Evolutionary conservation across 306 rosid genomes (phyloP).

Genomic region (Potentilla sterilis): DNA sequence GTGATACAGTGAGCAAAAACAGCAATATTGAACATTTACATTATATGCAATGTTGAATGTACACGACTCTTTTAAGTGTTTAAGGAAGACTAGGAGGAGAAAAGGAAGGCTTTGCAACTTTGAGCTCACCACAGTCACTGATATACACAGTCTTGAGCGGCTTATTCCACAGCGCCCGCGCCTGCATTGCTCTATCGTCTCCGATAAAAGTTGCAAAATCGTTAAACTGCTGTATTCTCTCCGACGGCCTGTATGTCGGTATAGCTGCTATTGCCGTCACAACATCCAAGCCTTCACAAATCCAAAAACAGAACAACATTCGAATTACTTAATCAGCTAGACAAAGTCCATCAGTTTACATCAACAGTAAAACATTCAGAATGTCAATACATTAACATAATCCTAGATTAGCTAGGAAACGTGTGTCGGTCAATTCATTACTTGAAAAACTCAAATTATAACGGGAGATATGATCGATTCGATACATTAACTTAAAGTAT

Average conservation of each 20-base stretch:
- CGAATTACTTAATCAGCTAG: not conserved
- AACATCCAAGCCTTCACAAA: slow-evolving; percentile 71
- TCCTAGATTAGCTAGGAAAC: not conserved
- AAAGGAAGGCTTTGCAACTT: slow-evolving; percentile 84
- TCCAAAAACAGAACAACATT: not conserved
- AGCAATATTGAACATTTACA: not conserved
- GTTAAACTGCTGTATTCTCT: slow-evolving; percentile 80
- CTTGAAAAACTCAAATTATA: too few relatives aligned
- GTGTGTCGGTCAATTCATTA: too few relatives aligned
- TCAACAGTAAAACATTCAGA: not conserved
- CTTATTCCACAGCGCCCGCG: slow-evolving; percentile 75
- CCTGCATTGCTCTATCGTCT: slow-evolving; percentile 86
- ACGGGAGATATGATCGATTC: too few relatives aligned
- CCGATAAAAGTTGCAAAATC: slow-evolving; percentile 80
- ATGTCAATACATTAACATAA: not conserved
- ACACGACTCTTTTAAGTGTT: not conserved
- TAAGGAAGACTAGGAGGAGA: slow-evolving; percentile 82
- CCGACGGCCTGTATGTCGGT: slow-evolving; percentile 77
- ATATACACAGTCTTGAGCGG: slow-evolving; percentile 77
- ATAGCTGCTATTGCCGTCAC: slow-evolving; percentile 74
- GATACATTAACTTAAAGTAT: too few relatives aligned
- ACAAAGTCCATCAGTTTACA: not conserved
- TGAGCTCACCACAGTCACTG: slow-evolving; percentile 81
- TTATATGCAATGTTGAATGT: not conserved
- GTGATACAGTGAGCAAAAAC: not conserved